Evolutionary conservation across 1,284 basidiomycete species (phyloP), one percentile per base, ranked within the genome.

Genomic region (Laetiporus sulphureus): DNA sequence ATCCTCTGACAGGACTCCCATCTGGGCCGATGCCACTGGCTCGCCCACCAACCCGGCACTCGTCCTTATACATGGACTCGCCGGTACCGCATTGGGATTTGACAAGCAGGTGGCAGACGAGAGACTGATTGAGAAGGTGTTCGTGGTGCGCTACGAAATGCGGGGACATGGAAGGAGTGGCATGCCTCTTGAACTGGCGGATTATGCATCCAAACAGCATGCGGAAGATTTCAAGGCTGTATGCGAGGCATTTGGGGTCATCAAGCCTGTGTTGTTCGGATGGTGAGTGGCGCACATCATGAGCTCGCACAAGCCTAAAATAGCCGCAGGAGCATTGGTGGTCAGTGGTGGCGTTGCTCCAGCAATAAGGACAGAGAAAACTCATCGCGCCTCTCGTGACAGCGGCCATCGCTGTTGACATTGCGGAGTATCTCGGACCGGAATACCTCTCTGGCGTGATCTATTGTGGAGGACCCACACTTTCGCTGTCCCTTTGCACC

Each of bases 31-130:
- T 41, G 67, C 67, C 13, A 45, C 56, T 10, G 69, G 69, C 10
- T 57, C 67, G 47, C 53, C 59, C 7, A 52, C 54, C 19, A 66
- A 66, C 38, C 66, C 64, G 6, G 50, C 62, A 4, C 47, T 71
- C 27, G 59, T 72, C 30, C 66, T 71, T 50, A 60, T 71, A 21
- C 69, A 69, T 48, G 69, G 67, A 5, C 59, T 66, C 41, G 57
- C 60, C 7, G 53, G 65, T 45, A 63, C 59, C 38, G 53, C 58
- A 15, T 50, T 60, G 19, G 63, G 57, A 5, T 71, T 66, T 47
- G 63, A 69, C 44, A 53, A 52, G 32, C 60, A 67, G 38, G 67
- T 71, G 43, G 42, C 45, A 15, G 65, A 69, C 47, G 38, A 52
- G 5, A 44, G 41, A 11, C 59, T 64, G 53, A 49, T 54, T 13